Evolutionary conservation across 192 early-diverging fungal genomes (phyloP).

Genomic region (Coemansia sp.): DNA sequence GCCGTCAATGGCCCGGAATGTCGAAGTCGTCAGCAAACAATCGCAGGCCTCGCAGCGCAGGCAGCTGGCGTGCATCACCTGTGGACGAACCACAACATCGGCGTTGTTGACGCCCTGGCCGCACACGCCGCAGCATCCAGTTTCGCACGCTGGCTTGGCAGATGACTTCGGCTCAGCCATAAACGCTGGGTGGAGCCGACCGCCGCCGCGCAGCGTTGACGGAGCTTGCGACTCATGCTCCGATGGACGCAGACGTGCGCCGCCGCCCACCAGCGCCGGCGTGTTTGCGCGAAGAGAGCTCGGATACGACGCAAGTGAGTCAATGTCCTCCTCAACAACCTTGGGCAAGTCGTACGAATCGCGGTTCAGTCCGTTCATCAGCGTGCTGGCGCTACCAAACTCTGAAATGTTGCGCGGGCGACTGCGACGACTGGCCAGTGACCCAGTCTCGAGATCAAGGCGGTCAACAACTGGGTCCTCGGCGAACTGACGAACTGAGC

Average conservation of each 20-base stretch:
- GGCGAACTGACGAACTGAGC: slow-evolving; percentile 12
- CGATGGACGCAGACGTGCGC: not conserved
- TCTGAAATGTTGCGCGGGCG: slow-evolving; percentile 29
- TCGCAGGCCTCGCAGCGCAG: slow-evolving; percentile 54
- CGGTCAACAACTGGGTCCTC: slow-evolving; percentile 46
- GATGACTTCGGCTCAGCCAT: not conserved
- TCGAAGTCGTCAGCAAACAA: slow-evolving; percentile 49
- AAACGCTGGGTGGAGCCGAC: slow-evolving; percentile 23
- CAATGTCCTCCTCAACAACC: slow-evolving; percentile 54
- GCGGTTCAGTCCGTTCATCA: slow-evolving; percentile 37
- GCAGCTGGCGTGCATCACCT: slow-evolving; percentile 54
- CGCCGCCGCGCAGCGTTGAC: slow-evolving; percentile 39
- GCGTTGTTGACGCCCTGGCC: slow-evolving; percentile 38
- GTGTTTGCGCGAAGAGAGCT: slow-evolving; percentile 26
- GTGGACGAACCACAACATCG: slow-evolving; percentile 49
- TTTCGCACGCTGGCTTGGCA: slow-evolving; percentile 21
- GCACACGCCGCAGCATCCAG: slow-evolving; percentile 51
- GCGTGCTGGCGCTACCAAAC: slow-evolving; percentile 52
- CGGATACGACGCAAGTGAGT: slow-evolving; percentile 49
- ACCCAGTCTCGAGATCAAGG: slow-evolving; percentile 42
- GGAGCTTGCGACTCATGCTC: slow-evolving; percentile 12
- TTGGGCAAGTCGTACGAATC: slow-evolving; percentile 40
- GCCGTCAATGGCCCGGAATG: slow-evolving; percentile 51
- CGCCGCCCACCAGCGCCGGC: slow-evolving; percentile 40
- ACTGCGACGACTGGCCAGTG: slow-evolving; percentile 44